phyloP scores from a whole-genome alignment of 495 filamentous ascomycete genomes.

The Pseudevernia furfuracea region DNA sequence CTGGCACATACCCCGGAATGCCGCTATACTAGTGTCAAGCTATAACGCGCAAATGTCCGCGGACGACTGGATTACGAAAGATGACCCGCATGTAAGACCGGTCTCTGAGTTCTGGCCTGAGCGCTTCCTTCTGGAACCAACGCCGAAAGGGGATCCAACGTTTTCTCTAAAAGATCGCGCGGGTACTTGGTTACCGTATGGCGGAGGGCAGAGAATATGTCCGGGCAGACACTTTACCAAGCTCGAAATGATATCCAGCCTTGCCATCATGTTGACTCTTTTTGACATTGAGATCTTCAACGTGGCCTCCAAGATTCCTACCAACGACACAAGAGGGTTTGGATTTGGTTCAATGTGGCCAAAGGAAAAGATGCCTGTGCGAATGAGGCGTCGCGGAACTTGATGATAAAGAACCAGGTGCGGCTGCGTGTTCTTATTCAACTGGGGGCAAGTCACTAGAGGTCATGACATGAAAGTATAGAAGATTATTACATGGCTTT shows the following conservation, averaged over 20 bases:
- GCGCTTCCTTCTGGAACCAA: slow-evolving; percentile 9
- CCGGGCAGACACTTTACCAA: slow-evolving; percentile 33
- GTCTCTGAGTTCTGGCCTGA: slow-evolving; percentile 21
- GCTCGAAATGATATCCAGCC: slow-evolving; percentile 25
- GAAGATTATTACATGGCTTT: no score
- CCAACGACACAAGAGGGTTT: no score
- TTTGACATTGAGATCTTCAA: slow-evolving; percentile 30
- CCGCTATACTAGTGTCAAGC: neutral
- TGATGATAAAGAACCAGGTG: no score
- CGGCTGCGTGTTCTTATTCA: no score
- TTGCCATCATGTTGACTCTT: slow-evolving; percentile 27
- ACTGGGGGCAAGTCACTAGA: no score
- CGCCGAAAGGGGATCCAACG: no score
- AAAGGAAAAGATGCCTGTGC: no score
- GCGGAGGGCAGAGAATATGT: slow-evolving; percentile 31
- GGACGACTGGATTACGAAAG: slow-evolving; percentile 13
- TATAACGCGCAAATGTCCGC: slow-evolving; percentile 10
- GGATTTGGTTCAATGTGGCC: no score
- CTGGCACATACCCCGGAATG: slow-evolving; percentile 10
- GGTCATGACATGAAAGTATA: no score
- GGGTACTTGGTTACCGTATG: slow-evolving; percentile 32
- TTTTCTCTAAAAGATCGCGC: no score
- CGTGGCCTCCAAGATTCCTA: no score
- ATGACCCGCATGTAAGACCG: neutral
- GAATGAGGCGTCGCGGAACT: no score